A percentile compares a stretch with the other conserved stretches of the same genome.
Conservation (phyloP, 2,329 filamentous ascomycete genomes). For the Remersonia thermophila region DNA sequence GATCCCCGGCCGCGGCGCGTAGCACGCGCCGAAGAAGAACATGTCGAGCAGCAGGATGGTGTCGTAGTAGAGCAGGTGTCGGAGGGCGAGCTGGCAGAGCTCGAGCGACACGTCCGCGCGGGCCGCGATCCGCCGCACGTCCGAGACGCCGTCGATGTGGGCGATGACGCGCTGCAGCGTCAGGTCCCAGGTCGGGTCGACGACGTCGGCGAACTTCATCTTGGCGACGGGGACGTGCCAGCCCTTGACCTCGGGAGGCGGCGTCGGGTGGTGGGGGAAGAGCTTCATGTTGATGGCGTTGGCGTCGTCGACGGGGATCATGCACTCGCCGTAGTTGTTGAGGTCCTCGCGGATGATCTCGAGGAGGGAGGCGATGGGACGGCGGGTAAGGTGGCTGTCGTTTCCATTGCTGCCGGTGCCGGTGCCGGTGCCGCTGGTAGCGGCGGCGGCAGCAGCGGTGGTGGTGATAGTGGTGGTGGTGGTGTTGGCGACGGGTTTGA, state of each 20-base stretch:
- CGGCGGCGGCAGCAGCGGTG: no score
- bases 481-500: no score
- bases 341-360: constrained; percentile 74
- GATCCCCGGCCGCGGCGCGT: constrained; percentile 69
- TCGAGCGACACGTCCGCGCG: constrained; percentile 77
- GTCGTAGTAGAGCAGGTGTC: constrained; percentile 87
- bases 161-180: constrained; percentile 69
- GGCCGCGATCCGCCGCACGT: constrained; percentile 75
- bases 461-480: no score
- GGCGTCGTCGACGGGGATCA: constrained; percentile 91
- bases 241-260: constrained; percentile 61
- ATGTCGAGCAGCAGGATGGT: constrained; percentile 84
- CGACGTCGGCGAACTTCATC: constrained; percentile 50
- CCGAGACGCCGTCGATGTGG: constrained; percentile 82
- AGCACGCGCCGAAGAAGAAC: constrained; percentile 88
- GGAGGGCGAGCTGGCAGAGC: constrained; percentile 73
- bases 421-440: no score
- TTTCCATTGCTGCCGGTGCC: no score
- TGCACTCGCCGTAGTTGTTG: constrained; percentile 95
- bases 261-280: constrained; percentile 64
- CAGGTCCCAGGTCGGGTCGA: constrained; percentile 61
- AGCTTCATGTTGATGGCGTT: constrained; percentile 96
- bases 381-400: constrained; percentile 33
- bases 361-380: constrained; percentile 71
- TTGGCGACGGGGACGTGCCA: constrained; percentile 84